These are phyloP conservation scores for Dactylellina parvicollis DNA, from an alignment of 2,329 filamentous ascomycete species.

Conservation along the genomic window DNA sequence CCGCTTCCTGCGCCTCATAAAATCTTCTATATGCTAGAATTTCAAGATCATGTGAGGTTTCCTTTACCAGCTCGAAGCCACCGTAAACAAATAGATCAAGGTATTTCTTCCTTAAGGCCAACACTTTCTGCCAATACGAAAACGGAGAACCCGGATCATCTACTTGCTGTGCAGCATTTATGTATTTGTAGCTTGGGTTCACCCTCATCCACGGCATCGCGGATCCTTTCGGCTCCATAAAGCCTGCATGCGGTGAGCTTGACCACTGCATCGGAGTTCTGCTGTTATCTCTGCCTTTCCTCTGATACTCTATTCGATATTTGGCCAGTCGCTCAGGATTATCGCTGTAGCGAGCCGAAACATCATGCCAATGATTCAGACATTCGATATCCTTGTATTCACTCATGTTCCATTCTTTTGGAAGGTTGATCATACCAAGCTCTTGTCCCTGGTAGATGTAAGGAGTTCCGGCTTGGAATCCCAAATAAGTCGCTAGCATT, in stretches of 20 bases:
- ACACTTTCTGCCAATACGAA: slow-evolving; percentile 70
- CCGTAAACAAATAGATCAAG: slow-evolving; percentile 75
- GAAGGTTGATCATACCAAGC: slow-evolving; percentile 72
- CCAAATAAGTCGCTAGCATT: slow-evolving; percentile 69
- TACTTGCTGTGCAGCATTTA: slow-evolving; percentile 71
- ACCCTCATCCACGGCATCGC: slow-evolving; percentile 75
- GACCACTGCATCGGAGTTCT: slow-evolving; percentile 79
- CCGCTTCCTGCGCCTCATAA: slow-evolving; percentile 57
- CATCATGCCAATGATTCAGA: slow-evolving; percentile 66
- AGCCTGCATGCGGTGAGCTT: slow-evolving; percentile 70
- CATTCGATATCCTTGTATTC: slow-evolving; percentile 76
- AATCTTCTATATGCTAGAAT: slow-evolving; percentile 68
- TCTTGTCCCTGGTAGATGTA: slow-evolving; percentile 78
- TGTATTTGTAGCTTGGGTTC: slow-evolving; percentile 70
- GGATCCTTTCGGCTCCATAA: slow-evolving; percentile 65
- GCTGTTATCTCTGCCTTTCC: slow-evolving; percentile 69
- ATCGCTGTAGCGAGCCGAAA: background rate
- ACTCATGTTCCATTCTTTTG: slow-evolving; percentile 68
- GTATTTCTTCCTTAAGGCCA: slow-evolving; percentile 70
- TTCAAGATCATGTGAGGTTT: slow-evolving; percentile 65
- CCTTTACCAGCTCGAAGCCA: slow-evolving; percentile 67
- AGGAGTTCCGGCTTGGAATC: slow-evolving; percentile 70
- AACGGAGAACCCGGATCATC: slow-evolving; percentile 67
- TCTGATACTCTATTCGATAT: slow-evolving; percentile 57
- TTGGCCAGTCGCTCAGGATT: slow-evolving; percentile 6